Percentiles rank a stretch among this genome's conserved stretches.
Conservation (phyloP, 805 yeast genomes). For the Starmerella tilneyi region DNA sequence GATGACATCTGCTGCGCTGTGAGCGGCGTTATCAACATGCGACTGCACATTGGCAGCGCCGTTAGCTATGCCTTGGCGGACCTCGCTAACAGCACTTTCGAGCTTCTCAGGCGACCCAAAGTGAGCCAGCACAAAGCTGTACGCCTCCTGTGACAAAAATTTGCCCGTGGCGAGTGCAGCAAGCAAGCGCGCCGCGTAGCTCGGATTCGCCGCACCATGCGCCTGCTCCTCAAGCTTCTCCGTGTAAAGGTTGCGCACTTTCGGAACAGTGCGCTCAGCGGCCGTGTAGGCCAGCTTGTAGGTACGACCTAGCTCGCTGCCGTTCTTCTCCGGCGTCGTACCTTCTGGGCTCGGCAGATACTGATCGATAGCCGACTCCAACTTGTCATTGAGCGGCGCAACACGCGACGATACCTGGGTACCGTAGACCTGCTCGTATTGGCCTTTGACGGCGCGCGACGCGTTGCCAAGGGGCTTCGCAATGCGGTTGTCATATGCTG, state of each 20-base stretch:
- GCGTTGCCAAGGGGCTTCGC: slow-evolving; percentile 36
- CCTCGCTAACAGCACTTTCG: slow-evolving; percentile 15
- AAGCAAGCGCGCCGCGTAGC: slow-evolving; percentile 15
- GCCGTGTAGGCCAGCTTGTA: slow-evolving; percentile 15
- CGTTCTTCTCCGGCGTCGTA: background rate
- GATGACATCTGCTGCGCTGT: background rate
- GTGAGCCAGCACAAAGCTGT: slow-evolving; percentile 9
- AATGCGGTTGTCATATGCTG: slow-evolving; percentile 38
- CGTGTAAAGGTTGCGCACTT: slow-evolving; percentile 15
- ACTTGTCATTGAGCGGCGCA: slow-evolving; percentile 47
- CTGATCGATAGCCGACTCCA: slow-evolving; percentile 38
- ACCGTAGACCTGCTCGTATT: slow-evolving; percentile 45
- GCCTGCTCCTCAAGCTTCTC: slow-evolving; percentile 18
- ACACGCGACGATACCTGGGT: slow-evolving; percentile 51
- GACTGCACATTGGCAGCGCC: slow-evolving; percentile 4
- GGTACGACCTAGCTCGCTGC: slow-evolving; percentile 17
- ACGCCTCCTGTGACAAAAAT: slow-evolving; percentile 16
- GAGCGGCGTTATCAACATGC: background rate
- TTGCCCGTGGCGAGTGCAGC: slow-evolving; percentile 20
- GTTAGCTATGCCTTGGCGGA: slow-evolving; percentile 8
- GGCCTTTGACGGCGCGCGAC: slow-evolving; percentile 39
- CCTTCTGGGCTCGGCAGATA: slow-evolving; percentile 38
- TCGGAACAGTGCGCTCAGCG: slow-evolving; percentile 22
- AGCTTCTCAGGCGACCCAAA: slow-evolving; percentile 18
- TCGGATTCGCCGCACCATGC: slow-evolving; percentile 11